Base-by-base conservation (phyloP, 1,284 basidiomycete species). In the Rhodotorula sp. region DNA sequence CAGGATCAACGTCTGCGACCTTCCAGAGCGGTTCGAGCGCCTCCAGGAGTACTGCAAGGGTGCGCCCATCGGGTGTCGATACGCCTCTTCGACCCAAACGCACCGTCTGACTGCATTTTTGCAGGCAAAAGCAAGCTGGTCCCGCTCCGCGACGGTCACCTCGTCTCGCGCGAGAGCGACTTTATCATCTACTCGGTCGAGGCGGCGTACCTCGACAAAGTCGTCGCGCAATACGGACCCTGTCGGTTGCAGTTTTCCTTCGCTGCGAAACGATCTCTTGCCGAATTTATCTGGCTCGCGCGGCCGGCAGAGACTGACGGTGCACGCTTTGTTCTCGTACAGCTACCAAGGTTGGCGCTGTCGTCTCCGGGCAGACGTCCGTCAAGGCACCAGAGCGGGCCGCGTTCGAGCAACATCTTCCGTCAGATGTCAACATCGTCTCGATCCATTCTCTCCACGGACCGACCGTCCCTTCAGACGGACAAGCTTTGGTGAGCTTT, bases 381-480 rank as follows among this genome's bases (percentile, higher is more conserved):
- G 95, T 98, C 68, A 99, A 99, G 81, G 91, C 93, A 0, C 96
- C 96, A 0, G 95, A 99, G 80, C 88, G 86, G 75, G 86, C 81
- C 1, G 95, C 96, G 0, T 99, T 99, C 79, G 95, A 99, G 75
- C 87, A 87, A 65, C 86, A 93, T 78, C 87, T 98, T 0, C 96
- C 95, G 0, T 74, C 82, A 12, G 95, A 99, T 77, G 88, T 91
- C 22, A 86, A 90, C 76, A 95, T 99, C 76, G 87, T 97, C 58
- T 96, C 93, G 0, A 88, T 93, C 70, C 95, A 99, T 82, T 97
- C 94, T 26, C 83, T 99, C 53, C 95, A 99, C 80, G 95, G 95
- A 0, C 95, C 95, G 0, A 89, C 87, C 24, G 93, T 99, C 22
- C 90, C 90, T 55, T 88, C 95, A 0, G 84, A 88, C n/a, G 94